These are phyloP conservation scores for apple (Malus domestica) DNA, from an alignment of 306 rosid species.

Conservation along the genomic window DNA sequence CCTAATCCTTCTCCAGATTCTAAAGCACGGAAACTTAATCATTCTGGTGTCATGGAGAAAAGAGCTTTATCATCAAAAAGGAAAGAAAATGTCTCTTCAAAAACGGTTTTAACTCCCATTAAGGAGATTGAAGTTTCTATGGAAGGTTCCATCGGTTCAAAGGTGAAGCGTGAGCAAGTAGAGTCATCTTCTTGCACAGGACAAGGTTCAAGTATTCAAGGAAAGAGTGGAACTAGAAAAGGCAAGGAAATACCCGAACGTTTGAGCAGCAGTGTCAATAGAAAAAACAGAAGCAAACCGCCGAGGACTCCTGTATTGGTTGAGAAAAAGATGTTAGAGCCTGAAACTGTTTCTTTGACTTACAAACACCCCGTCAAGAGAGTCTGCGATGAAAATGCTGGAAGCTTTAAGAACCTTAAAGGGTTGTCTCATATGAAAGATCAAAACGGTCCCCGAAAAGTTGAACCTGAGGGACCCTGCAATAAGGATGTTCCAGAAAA, in stretches of 20 bases:
- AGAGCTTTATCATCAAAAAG: slow-evolving; percentile 12
- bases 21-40: slow-evolving; percentile 1
- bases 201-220: neutral
- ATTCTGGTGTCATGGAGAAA: slow-evolving; percentile 23
- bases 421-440: slow-evolving; percentile 11
- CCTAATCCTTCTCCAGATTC: slow-evolving; percentile 23
- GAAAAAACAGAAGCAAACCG: slow-evolving; percentile 23
- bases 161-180: neutral
- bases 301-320: slow-evolving; percentile 11
- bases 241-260: slow-evolving; percentile 1
- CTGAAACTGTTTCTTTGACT: slow-evolving; percentile 21
- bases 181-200: neutral
- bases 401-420: slow-evolving; percentile 16
- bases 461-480: slow-evolving; percentile 20
- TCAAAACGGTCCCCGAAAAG: slow-evolving; percentile 12
- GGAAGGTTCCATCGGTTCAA: slow-evolving; percentile 17
- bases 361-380: slow-evolving; percentile 28
- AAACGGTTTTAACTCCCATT: slow-evolving; percentile 20
- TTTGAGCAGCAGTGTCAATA: slow-evolving; percentile 22
- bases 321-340: slow-evolving; percentile 19
- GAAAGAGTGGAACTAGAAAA: slow-evolving; percentile 4
- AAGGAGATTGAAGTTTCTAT: slow-evolving; percentile 28
- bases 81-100: slow-evolving; percentile 20
- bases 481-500: slow-evolving; percentile 35
- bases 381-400: slow-evolving; percentile 15